Conservation (phyloP, 139 green algal genomes). For the Tetraselmis striata region DNA sequence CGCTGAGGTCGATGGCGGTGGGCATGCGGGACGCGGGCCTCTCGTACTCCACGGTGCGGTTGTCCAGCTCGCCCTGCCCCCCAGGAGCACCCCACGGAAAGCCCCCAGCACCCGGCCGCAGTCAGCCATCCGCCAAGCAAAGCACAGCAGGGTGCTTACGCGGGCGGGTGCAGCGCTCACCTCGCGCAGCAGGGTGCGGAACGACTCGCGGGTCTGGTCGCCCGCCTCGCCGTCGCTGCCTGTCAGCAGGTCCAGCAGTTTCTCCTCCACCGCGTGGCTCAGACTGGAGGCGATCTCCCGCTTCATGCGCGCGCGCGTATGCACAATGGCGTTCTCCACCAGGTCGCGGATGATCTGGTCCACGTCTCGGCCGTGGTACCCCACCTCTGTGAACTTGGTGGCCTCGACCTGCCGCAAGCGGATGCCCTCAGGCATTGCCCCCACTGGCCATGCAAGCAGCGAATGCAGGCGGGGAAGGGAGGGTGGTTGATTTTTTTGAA, state of each 20-base stretch:
- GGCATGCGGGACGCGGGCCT: not conserved
- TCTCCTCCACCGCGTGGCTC: slow-evolving; percentile 50
- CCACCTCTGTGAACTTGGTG: slow-evolving; percentile 97
- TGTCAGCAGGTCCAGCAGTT: slow-evolving; percentile 46
- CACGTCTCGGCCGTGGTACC: slow-evolving; percentile 93
- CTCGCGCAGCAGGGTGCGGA: slow-evolving; percentile 39
- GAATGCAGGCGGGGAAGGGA: no score
- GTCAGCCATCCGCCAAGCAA: no score
- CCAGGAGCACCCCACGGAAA: no score
- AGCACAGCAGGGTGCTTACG: no score
- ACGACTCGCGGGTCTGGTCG: slow-evolving; percentile 25
- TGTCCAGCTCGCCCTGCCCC: not conserved
- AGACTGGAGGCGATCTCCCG: slow-evolving; percentile 24
- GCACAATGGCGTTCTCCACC: slow-evolving; percentile 74
- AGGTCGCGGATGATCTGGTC: slow-evolving; percentile 93
- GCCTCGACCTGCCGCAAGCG: slow-evolving; percentile 69
- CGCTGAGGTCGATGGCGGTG: not conserved
- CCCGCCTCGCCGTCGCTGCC: slow-evolving; percentile 11
- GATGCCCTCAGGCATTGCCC: no score
- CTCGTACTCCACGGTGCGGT: not conserved
- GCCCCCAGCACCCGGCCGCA: no score
- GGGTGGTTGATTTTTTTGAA: no score
- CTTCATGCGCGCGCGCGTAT: slow-evolving; percentile 14
- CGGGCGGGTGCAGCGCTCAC: no score
- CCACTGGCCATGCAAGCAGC: no score